Base-by-base conservation (phyloP, 1,284 basidiomycete genomes). In the Fistulinella cinereoalba region DNA sequence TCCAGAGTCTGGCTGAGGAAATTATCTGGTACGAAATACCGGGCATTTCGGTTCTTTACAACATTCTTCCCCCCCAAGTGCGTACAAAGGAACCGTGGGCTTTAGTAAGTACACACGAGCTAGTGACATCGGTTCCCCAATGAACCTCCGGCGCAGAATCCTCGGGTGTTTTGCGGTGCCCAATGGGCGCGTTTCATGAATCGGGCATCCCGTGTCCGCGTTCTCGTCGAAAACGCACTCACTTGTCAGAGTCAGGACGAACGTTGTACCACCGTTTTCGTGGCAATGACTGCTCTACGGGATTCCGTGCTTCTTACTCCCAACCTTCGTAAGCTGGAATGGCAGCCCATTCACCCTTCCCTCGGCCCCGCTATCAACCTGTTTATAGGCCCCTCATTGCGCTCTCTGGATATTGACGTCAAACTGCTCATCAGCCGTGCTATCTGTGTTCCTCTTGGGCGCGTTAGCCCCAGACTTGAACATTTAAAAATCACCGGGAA, bases 401-500 rank as follows among this genome's bases (percentile, higher is more conserved):
- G 40, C 1, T 61, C 56, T 34, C 43, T 61, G 32, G 57, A 62
- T 25, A 50, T 62, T 13, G 55, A 60, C 29, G 60, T 46, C 16
- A 60, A 55, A 39, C 4, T 60, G 6, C 19, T 58, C 42, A 38
- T 49, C 27, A 28, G 50, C 7, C 42, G 10, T 10, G 29, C 37
- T 16, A 42, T 58, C 22, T 46, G 28, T 6, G 22, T 42, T 6
- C 53, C 55, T 11, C 57, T 58, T 18, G 55, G 37, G 32, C 38
- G 43, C 4, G 29, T 41, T 34, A 61, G 59, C 21, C 54, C 54
- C 19, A 45, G 39, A 15, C 51, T 58, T 11, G 39, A 42, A 37
- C 42, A 60, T 36, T 41, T 58, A n/a, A 58, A 57, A 37, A 56
- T 62, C 49, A 50, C 38, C 1, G 57, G 57, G 7, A 57, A 58